Evolutionary conservation across 2,329 filamentous ascomycete species (phyloP).

Genomic region (Thelonectria discophora): DNA sequence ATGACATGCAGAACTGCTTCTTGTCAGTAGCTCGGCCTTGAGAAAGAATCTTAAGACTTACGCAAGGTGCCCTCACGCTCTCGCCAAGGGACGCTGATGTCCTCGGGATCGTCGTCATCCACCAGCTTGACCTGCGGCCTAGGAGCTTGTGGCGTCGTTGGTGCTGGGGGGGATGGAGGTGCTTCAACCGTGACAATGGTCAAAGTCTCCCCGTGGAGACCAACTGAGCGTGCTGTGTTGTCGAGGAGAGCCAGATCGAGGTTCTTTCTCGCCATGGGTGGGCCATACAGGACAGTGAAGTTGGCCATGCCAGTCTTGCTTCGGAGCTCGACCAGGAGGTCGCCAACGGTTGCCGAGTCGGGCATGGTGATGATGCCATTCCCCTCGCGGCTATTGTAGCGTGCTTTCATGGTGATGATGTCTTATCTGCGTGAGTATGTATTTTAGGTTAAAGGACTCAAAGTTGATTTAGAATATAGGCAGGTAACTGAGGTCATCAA

Average conservation of each 20-base stretch:
- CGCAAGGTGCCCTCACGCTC: conserved; percentile 61
- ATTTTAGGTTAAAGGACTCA: not conserved
- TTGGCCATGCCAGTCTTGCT: conserved; percentile 69
- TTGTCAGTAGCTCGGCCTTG: conserved; percentile 13
- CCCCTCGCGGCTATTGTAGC: conserved; percentile 78
- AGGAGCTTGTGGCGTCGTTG: conserved; percentile 17
- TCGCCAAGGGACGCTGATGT: conserved; percentile 57
- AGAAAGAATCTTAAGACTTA: conserved; percentile 38
- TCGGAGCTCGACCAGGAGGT: conserved; percentile 68
- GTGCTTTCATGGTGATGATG: conserved; percentile 68
- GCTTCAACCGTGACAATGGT: conserved; percentile 57
- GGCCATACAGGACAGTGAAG: conserved; percentile 86
- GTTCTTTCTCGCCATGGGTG: conserved; percentile 71
- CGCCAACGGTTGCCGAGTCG: conserved; percentile 71
- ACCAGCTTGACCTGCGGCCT: conserved; percentile 11
- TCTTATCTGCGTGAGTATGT: not conserved
- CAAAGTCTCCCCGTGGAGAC: conserved; percentile 60
- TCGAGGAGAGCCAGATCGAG: conserved; percentile 66
- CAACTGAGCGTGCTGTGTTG: conserved; percentile 58
- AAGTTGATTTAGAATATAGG: not conserved
- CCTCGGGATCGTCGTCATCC: conserved; percentile 39
- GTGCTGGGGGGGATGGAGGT: conserved; percentile 27
- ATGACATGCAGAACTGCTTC: conserved; percentile 83
- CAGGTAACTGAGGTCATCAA: no score
- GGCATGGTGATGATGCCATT: conserved; percentile 74